Percentiles rank a stretch among this genome's conserved stretches.
These are phyloP conservation scores for Podospora australis DNA, from an alignment of 495 filamentous ascomycete species.

Conservation along the genomic window DNA sequence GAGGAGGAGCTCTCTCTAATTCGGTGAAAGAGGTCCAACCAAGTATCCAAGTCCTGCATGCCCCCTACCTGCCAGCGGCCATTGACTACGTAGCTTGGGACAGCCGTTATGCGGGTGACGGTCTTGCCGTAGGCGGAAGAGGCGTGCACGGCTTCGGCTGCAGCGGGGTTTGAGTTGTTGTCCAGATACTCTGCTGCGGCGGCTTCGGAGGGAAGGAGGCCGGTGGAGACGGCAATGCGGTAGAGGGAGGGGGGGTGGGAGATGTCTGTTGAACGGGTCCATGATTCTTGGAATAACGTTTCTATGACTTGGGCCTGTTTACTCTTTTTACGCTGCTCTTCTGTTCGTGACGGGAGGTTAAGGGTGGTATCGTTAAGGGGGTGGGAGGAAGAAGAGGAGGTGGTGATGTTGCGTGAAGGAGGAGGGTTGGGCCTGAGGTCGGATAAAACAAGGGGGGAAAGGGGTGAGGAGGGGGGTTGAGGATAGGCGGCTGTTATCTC, in stretches of 20 bases:
- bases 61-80: constrained; percentile 61
- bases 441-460: too few relatives aligned
- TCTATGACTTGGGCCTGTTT: constrained; percentile 59
- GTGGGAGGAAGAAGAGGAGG: neutral
- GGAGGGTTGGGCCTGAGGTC: too few relatives aligned
- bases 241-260: constrained; percentile 55
- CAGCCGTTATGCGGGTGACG: constrained; percentile 53
- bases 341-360: neutral
- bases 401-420: too few relatives aligned
- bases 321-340: constrained; percentile 3
- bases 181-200: constrained; percentile 32
- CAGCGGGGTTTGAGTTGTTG: neutral
- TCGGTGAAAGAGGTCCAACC: constrained; percentile 31
- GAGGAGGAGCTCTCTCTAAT: neutral
- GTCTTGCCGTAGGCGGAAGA: too few relatives aligned
- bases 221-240: constrained; percentile 47
- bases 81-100: constrained; percentile 71
- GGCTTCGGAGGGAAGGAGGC: constrained; percentile 44
- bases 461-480: neutral
- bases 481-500: constrained; percentile 14
- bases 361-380: neutral
- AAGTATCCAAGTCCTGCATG: constrained; percentile 50
- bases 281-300: constrained; percentile 63
- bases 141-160: neutral
- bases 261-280: too few relatives aligned